These are phyloP conservation scores for Sergeia podlipaevii DNA, from an alignment of 208 protist species.

Conservation along the genomic window DNA sequence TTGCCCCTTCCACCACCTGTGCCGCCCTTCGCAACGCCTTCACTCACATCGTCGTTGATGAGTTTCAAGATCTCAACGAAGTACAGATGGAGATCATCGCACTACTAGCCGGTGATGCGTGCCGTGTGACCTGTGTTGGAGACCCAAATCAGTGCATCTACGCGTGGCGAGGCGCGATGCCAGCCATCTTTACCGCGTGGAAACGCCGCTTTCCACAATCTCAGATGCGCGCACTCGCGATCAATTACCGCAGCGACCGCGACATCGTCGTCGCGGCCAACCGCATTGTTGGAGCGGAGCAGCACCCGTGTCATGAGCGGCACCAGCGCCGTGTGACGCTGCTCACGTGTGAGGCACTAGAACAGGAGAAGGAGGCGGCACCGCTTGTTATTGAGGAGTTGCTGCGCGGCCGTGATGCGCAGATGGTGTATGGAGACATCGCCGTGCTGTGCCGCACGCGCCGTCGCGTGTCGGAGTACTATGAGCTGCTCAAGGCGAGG, in stretches of 20 bases:
- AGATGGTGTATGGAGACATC: constrained; percentile 53
- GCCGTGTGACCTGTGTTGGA: constrained; percentile 83
- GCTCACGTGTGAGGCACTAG: constrained; percentile 28
- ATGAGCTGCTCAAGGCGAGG: constrained; percentile 28
- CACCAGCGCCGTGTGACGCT: constrained; percentile 28
- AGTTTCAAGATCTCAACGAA: constrained; percentile 90
- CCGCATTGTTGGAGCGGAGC: constrained; percentile 29
- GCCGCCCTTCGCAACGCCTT: constrained; percentile 32
- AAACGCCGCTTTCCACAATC: constrained; percentile 70
- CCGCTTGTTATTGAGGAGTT: constrained; percentile 38
- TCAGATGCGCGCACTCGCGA: constrained; percentile 29
- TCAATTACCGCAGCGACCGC: constrained; percentile 81
- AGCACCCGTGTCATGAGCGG: constrained; percentile 35
- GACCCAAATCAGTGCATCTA: constrained; percentile 92
- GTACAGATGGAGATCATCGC: constrained; percentile 84
- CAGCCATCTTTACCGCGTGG: constrained; percentile 63
- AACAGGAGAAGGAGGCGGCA: constrained; percentile 38
- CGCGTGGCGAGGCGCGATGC: constrained; percentile 77
- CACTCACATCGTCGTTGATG: constrained; percentile 87
- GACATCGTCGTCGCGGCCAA: constrained; percentile 72
- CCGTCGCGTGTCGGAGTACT: constrained; percentile 28
- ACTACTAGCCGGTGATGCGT: constrained; percentile 69
- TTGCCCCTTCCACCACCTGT: constrained; percentile 32
- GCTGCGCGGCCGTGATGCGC: constrained; percentile 29
- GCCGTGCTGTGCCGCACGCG: constrained; percentile 82